phyloP scores from a whole-genome alignment of 768 basidiomycete species.

The Pulveroboletus sp. region DNA sequence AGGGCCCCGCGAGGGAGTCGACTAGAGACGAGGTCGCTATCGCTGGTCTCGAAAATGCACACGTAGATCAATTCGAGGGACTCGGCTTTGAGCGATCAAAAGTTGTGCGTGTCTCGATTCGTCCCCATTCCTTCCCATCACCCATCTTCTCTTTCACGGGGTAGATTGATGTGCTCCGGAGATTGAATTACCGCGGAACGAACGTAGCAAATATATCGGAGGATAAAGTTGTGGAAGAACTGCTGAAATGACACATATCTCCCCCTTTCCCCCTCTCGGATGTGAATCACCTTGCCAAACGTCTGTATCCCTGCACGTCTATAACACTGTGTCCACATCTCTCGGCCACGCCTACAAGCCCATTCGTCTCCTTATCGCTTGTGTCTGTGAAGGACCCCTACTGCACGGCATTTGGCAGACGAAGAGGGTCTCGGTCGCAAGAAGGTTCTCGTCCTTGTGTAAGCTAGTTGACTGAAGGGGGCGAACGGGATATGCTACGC shows the following conservation, averaged over 20 bases:
- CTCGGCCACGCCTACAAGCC: slow-evolving; percentile 11
- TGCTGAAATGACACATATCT: slow-evolving; percentile 53
- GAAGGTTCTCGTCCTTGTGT: slow-evolving; percentile 1
- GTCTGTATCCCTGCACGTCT: slow-evolving; percentile 23
- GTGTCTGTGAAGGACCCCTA: slow-evolving; percentile 7
- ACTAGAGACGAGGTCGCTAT: slow-evolving; percentile 49
- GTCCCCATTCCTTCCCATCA: not conserved
- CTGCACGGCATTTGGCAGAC: not conserved
- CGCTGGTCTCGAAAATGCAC: slow-evolving; percentile 78
- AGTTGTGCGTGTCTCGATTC: slow-evolving; percentile 59
- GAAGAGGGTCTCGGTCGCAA: slow-evolving; percentile 5
- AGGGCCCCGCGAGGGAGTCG: slow-evolving; percentile 25
- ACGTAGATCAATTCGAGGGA: slow-evolving; percentile 79
- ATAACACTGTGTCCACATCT: slow-evolving; percentile 25
- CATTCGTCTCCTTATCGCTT: slow-evolving; percentile 13
- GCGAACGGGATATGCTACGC: not conserved
- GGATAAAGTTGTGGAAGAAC: slow-evolving; percentile 81
- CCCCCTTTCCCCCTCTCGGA: slow-evolving; percentile 9
- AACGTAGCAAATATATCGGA: slow-evolving; percentile 78
- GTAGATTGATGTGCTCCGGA: slow-evolving; percentile 83
- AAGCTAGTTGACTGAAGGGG: not conserved
- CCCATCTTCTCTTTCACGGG: slow-evolving; percentile 3
- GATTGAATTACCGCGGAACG: slow-evolving; percentile 81
- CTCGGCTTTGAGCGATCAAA: slow-evolving; percentile 80
- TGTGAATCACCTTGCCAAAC: slow-evolving; percentile 17